These are phyloP conservation scores for Pseudopithomyces maydicus DNA, from an alignment of 2,329 filamentous ascomycete species.

Conservation along the genomic window DNA sequence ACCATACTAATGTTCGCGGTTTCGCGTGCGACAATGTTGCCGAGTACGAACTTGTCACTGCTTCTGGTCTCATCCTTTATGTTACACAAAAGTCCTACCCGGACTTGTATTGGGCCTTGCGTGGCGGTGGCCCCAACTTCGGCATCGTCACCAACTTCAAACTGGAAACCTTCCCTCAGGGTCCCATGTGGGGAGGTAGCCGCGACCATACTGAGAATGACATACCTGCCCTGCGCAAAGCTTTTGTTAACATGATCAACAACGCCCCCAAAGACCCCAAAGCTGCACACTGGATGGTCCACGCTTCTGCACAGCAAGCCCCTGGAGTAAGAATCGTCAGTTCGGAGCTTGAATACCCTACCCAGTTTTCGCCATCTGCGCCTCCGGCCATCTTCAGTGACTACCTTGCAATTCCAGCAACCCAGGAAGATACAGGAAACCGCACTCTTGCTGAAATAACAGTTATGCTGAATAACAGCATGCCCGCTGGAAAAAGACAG, in stretches of 20 bases:
- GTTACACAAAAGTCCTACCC: background rate
- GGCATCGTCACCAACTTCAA: conserved; percentile 22
- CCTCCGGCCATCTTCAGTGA: background rate
- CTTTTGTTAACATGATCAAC: background rate
- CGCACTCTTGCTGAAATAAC: background rate
- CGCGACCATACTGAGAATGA: background rate
- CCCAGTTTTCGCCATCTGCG: background rate
- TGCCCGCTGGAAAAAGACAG: background rate
- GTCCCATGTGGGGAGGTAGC: conserved; percentile 12
- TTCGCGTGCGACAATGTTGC: conserved; percentile 31
- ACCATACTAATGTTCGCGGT: background rate
- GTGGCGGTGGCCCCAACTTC: background rate
- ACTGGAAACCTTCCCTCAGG: conserved; percentile 3
- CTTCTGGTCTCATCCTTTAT: conserved; percentile 11
- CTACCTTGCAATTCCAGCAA: background rate
- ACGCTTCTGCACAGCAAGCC: background rate
- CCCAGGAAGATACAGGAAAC: background rate
- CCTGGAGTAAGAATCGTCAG: background rate
- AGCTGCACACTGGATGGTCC: background rate
- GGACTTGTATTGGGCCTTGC: background rate
- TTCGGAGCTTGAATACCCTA: conserved; percentile 1
- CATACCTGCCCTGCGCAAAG: background rate
- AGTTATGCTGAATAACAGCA: background rate
- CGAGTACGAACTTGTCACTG: conserved; percentile 28
- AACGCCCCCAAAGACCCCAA: background rate